Evolutionary conservation across 2,329 filamentous ascomycete species (phyloP).

Genomic region (Blumeriella jaapii): DNA sequence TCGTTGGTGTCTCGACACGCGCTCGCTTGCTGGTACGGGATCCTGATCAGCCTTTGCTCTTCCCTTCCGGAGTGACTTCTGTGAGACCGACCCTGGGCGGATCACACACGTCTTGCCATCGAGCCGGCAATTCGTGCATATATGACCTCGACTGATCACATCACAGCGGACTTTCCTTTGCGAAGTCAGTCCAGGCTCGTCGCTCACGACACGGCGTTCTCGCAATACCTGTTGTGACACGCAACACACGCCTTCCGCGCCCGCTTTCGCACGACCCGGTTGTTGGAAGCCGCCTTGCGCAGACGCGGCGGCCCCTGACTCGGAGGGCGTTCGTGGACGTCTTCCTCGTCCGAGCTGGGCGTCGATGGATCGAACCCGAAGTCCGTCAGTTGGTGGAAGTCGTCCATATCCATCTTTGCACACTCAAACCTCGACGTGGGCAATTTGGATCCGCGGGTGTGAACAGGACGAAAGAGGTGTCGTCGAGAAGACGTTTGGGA

Average conservation of each 20-base stretch:
- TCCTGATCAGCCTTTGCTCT: too few relatives aligned
- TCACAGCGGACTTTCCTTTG: slow-evolving; percentile 10
- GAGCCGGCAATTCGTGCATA: slow-evolving; percentile 8
- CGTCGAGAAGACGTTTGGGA: too few relatives aligned
- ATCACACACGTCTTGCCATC: slow-evolving; percentile 4
- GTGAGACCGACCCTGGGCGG: slow-evolving; percentile 1
- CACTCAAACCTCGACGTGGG: too few relatives aligned
- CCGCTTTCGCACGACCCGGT: slow-evolving; percentile 4
- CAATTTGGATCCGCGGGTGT: too few relatives aligned
- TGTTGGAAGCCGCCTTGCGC: neutral
- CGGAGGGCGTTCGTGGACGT: neutral
- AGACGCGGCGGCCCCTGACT: too few relatives aligned
- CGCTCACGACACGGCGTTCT: too few relatives aligned
- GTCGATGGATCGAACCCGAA: slow-evolving; percentile 3
- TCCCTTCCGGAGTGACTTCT: too few relatives aligned
- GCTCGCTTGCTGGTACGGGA: too few relatives aligned
- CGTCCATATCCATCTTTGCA: slow-evolving; percentile 3
- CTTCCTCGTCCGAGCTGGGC: slow-evolving; percentile 5
- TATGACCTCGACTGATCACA: slow-evolving; percentile 4
- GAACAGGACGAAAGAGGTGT: too few relatives aligned
- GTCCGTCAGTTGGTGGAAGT: slow-evolving; percentile 1
- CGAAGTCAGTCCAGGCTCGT: too few relatives aligned
- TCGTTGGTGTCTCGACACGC: too few relatives aligned
- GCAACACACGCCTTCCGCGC: slow-evolving; percentile 10
- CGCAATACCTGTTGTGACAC: slow-evolving; percentile 6